A percentile compares a stretch with the other conserved stretches of the same genome.
Evolutionary conservation across 2,329 filamentous ascomycete species (phyloP).

Genomic region (Chaetomiaceae sp.): DNA sequence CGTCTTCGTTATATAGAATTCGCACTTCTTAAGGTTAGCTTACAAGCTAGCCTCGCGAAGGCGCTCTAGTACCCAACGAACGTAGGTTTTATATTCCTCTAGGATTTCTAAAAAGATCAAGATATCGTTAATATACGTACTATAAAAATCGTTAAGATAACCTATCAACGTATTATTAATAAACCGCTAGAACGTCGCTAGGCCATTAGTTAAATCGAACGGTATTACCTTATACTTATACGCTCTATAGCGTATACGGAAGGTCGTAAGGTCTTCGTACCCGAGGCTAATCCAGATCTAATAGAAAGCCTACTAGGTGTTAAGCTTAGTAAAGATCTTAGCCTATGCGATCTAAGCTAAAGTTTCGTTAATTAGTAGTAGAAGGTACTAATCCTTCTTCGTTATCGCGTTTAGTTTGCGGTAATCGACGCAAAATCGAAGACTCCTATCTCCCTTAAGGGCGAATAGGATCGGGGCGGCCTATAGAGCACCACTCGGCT

Average conservation of each 20-base stretch:
- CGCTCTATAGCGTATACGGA: background rate
- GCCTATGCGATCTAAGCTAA: background rate
- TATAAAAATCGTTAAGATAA: slow-evolving; percentile 7
- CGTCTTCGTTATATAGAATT: too few relatives aligned
- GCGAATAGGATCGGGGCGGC: background rate
- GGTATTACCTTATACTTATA: background rate
- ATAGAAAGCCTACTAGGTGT: background rate
- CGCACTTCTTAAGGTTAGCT: too few relatives aligned
- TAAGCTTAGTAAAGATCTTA: background rate
- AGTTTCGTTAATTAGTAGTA: background rate
- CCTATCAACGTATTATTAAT: background rate
- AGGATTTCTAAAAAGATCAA: slow-evolving; percentile 7
- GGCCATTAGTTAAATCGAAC: background rate
- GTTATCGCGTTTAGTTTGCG: slow-evolving; percentile 1
- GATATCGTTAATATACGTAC: slow-evolving; percentile 12
- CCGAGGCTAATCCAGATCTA: background rate
- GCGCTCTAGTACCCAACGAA: too few relatives aligned
- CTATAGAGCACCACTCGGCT: background rate
- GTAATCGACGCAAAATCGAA: slow-evolving; percentile 7
- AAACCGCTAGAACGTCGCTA: background rate
- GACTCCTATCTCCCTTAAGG: background rate
- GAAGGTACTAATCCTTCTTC: background rate
- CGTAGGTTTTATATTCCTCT: too few relatives aligned
- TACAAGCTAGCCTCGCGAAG: too few relatives aligned
- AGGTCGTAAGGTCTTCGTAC: background rate